A percentile compares a stretch with the other conserved stretches of the same genome.
Evolutionary conservation across 2,329 filamentous ascomycete species (phyloP).

Genomic region (Chaetothyriales sp.): DNA sequence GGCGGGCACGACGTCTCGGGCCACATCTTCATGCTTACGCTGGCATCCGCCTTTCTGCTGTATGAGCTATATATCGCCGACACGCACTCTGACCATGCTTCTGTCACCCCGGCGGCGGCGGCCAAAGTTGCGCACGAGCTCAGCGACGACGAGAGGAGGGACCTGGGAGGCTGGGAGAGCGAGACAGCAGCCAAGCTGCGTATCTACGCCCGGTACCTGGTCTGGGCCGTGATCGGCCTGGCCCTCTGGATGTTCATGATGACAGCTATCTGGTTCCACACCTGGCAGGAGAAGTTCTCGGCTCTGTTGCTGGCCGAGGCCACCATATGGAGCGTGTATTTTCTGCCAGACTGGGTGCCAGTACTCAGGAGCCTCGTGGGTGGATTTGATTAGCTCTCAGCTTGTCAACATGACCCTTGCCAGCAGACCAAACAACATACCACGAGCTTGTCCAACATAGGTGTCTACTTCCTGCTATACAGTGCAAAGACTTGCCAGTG

Average conservation of each 20-base stretch:
- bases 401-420: neutral
- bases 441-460: neutral
- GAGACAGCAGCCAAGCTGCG: conserved; percentile 36
- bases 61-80: conserved; percentile 63
- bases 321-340: conserved; percentile 37
- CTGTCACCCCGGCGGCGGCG: conserved; percentile 23
- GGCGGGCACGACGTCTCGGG: conserved; percentile 96
- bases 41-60: conserved; percentile 66
- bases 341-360: conserved; percentile 21
- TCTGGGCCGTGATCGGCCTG: conserved; percentile 47
- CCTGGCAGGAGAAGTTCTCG: conserved; percentile 81
- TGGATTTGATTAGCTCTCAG: neutral
- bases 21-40: conserved; percentile 80
- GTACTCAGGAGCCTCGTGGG: neutral
- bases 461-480: neutral
- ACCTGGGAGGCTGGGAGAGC: conserved; percentile 19
- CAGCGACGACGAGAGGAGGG: conserved; percentile 25
- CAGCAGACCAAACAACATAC: neutral
- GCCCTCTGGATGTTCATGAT: conserved; percentile 95
- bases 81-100: conserved; percentile 28
- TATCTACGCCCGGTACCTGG: conserved; percentile 38
- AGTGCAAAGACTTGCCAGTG: no score
- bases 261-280: conserved; percentile 98
- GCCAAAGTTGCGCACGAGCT: conserved; percentile 32
- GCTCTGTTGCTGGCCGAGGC: conserved; percentile 34